Evolutionary conservation across 2,329 filamentous ascomycete genomes (phyloP).

Genomic region (Alternaria alternata): DNA sequence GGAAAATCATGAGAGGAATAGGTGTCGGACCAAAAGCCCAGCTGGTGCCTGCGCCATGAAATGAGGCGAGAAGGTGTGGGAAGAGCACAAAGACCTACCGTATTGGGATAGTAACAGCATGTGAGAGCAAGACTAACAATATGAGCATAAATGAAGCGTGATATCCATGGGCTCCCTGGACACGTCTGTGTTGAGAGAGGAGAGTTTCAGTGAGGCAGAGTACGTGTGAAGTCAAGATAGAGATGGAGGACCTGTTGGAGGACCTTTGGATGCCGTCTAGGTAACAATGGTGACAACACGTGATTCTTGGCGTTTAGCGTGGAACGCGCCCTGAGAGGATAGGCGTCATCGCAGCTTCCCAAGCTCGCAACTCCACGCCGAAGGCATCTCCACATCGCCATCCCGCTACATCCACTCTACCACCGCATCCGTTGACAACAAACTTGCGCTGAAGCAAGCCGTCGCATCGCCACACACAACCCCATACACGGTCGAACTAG

Average conservation of each 20-base stretch:
- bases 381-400: slow-evolving; percentile 12
- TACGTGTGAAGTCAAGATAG: not conserved
- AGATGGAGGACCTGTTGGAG: not conserved
- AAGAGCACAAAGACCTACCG: not conserved
- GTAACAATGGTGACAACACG: not conserved
- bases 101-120: not conserved
- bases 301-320: not conserved
- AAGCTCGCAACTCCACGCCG: slow-evolving; percentile 16
- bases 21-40: not conserved
- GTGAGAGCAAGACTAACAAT: not conserved
- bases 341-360: slow-evolving; percentile 18
- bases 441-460: not conserved
- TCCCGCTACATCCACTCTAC: not conserved
- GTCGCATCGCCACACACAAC: not conserved
- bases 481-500: not conserved
- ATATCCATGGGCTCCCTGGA: rapidly evolving
- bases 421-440: not conserved
- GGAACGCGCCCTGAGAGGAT: not conserved
- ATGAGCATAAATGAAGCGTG: not conserved
- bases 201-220: not conserved
- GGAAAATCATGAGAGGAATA: too few species aligned
- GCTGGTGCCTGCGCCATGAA: not conserved
- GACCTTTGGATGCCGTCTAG: not conserved
- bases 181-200: not conserved
- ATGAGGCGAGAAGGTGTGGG: not conserved